Evolutionary conservation across 257 asterid species (phyloP).

Genomic region (Ilex asprella): DNA sequence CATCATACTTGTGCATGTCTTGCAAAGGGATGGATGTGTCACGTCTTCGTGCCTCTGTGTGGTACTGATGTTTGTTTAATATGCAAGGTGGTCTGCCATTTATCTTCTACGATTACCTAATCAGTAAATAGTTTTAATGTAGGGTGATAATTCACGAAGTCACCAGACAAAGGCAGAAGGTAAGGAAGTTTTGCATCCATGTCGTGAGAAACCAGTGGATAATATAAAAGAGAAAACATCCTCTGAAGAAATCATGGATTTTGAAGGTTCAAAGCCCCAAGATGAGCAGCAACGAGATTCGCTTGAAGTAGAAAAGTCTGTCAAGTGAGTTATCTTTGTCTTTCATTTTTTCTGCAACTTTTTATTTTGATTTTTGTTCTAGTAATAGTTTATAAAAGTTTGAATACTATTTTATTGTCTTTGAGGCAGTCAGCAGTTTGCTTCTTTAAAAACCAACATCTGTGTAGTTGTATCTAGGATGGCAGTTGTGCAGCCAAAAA

Average conservation of each 20-base stretch:
- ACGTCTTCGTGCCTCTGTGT: no score
- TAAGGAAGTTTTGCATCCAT: conserved; percentile 17
- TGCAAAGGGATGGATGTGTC: no score
- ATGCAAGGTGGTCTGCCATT: no score
- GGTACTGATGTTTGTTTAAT: no score
- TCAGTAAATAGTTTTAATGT: no score
- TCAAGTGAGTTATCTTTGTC: conserved; percentile 30
- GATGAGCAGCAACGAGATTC: conserved; percentile 30
- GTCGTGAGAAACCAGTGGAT: conserved; percentile 21
- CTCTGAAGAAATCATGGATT: conserved; percentile 15
- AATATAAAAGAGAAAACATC: conserved; percentile 21
- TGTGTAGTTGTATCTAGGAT: no score
- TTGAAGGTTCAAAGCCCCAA: conserved; percentile 19
- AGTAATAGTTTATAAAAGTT: neutral
- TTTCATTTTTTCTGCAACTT: neutral
- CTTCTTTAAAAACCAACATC: no score
- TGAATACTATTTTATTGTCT: conserved; percentile 3
- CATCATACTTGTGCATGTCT: no score
- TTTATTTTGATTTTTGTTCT: neutral
- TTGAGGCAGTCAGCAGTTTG: neutral
- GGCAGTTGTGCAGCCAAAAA: no score
- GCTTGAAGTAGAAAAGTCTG: conserved; percentile 17
- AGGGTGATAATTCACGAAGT: conserved; percentile 21
- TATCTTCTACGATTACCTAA: no score
- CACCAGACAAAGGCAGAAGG: conserved; percentile 14